phyloP scores from a whole-genome alignment of 2,329 filamentous ascomycete species.

The Aquanectria penicillioides region DNA sequence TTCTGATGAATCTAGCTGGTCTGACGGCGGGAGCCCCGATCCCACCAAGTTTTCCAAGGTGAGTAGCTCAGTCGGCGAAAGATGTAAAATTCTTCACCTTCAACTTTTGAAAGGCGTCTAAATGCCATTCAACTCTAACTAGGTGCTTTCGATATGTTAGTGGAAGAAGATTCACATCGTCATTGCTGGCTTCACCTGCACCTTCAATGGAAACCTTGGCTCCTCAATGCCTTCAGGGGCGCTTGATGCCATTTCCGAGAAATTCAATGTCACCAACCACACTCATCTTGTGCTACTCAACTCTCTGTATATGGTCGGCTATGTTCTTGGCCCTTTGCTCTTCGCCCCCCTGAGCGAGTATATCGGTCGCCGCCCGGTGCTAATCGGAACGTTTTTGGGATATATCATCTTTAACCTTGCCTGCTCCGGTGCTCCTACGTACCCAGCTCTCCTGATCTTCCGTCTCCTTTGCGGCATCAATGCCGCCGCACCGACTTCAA shows the following conservation, averaged over 20 bases:
- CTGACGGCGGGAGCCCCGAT: conserved; percentile 35
- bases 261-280: conserved; percentile 40
- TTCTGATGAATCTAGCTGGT: conserved; percentile 31
- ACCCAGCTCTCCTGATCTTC: conserved; percentile 54
- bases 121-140: conserved; percentile 9
- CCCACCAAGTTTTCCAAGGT: conserved; percentile 46
- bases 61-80: conserved; percentile 14
- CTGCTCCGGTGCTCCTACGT: conserved; percentile 54
- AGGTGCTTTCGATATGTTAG: not conserved
- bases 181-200: conserved; percentile 48
- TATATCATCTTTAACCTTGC: conserved; percentile 47
- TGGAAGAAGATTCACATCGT: conserved; percentile 47
- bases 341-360: conserved; percentile 50
- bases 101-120: not conserved
- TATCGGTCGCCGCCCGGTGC: conserved; percentile 46
- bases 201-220: conserved; percentile 50
- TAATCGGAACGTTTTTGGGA: conserved; percentile 46
- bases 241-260: conserved; percentile 45
- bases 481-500: conserved; percentile 47
- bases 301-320: conserved; percentile 49
- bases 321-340: conserved; percentile 47
- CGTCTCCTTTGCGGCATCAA: conserved; percentile 48
- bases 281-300: conserved; percentile 47
- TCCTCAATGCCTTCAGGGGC: conserved; percentile 50
- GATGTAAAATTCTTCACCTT: not conserved